These are phyloP conservation scores for Rhizophora mangle DNA, from an alignment of 345 rosid species.

Conservation along the genomic window DNA sequence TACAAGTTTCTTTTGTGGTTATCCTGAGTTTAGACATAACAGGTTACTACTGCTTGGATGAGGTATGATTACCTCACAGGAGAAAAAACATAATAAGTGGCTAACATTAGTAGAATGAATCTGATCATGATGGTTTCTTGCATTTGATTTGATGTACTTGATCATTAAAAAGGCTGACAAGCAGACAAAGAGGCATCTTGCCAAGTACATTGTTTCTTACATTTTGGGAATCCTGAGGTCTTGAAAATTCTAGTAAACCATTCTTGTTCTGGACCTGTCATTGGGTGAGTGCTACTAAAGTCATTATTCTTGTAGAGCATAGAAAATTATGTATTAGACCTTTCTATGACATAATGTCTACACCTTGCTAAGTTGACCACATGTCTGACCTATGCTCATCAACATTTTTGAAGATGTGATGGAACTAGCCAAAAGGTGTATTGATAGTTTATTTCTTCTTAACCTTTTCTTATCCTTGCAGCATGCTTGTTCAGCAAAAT, in stretches of 20 bases:
- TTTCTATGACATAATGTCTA: slow-evolving; percentile 48
- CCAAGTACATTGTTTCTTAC: slow-evolving; percentile 58
- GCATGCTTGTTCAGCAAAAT: background rate
- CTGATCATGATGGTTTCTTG: slow-evolving; percentile 30
- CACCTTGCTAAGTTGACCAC: slow-evolving; percentile 72
- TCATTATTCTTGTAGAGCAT: slow-evolving; percentile 45
- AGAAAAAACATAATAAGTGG: too few species aligned
- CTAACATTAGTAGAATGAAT: background rate
- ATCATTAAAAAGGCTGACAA: slow-evolving; percentile 89
- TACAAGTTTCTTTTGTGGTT: too few species aligned
- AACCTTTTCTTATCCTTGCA: background rate
- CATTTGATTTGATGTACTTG: slow-evolving; percentile 83
- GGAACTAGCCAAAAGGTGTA: slow-evolving; percentile 89
- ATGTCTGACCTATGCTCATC: slow-evolving; percentile 84
- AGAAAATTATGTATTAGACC: slow-evolving; percentile 4
- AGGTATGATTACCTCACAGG: too few species aligned
- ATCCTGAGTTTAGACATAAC: too few species aligned
- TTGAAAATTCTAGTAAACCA: slow-evolving; percentile 14
- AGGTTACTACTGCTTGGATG: too few species aligned
- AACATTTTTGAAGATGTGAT: slow-evolving; percentile 69
- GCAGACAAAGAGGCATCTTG: slow-evolving; percentile 49
- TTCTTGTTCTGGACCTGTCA: background rate
- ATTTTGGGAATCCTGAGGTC: slow-evolving; percentile 84
- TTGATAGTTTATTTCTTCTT: background rate
- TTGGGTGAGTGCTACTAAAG: background rate